Evolutionary conservation across 1,284 basidiomycete genomes (phyloP), one percentile per base, ranked within the genome.

Genomic region (Ganoderma sp.): DNA sequence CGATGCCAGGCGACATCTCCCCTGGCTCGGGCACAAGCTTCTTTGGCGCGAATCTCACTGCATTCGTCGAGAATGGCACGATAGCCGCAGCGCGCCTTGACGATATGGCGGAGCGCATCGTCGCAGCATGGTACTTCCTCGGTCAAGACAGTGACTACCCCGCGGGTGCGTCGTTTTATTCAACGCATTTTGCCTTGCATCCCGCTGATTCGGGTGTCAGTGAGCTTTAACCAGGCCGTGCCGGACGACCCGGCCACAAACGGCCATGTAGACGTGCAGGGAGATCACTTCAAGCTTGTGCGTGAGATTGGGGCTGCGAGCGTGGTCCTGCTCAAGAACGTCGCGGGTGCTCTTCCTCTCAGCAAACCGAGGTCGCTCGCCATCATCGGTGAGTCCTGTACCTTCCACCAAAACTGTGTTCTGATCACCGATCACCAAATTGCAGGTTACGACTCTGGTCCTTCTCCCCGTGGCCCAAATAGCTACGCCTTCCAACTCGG

Each of bases 271-370:
- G 88, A 96, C 74, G 94, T 94, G 0, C 89, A 92, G 75, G 86
- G 79, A 22, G 37, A 39, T 8, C 37, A 39, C 37, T 39, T 39
- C 37, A 39, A 39, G 37, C 0, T 39, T 8, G 37, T 39, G 37
- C 37, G 37, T 8, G 37, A 39, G 2, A 2, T 39, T 2, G 37
- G 37, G 6, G 37, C 37, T 0, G 90, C 91, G 0, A 91, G 91
- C 57, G 90, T 88, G 1, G 90, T 96, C 10, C 81, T 97, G 34
- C 84, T 97, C 67, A 96, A 97, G 86, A 97, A 97, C 77, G 80
- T 80, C 28, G 81, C 85, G 41, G 79, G 80, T 3, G 84, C 87
- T 2, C 82, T 96, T 22, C 94, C 94, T 0, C 80, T 96, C 28
- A 82, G 84, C 67, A 86, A 84, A 68, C 85, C 88, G 25, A 81